Conservation (phyloP, 441 rosid species). For the Erysimum cheiri region DNA sequence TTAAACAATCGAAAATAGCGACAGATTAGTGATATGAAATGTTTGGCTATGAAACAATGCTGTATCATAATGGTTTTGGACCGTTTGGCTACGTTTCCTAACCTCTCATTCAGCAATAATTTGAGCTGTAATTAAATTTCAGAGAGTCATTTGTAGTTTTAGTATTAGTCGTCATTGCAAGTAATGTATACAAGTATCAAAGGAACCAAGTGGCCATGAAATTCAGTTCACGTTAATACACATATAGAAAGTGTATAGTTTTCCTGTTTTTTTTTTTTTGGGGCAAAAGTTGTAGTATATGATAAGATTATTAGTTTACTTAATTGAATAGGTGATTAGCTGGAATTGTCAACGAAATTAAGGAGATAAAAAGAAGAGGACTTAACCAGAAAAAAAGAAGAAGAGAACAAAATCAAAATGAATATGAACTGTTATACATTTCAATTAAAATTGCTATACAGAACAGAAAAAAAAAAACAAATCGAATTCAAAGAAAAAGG, state of each 20-base stretch:
- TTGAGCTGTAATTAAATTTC: neutral
- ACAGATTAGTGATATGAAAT: constrained; percentile 40
- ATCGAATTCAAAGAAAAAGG: constrained; percentile 7
- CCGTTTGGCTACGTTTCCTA: constrained; percentile 18
- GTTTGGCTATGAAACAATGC: constrained; percentile 35
- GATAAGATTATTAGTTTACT: too few species aligned
- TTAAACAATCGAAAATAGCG: constrained; percentile 48
- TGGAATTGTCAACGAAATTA: neutral
- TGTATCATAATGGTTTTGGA: constrained; percentile 14
- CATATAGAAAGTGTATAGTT: too few species aligned
- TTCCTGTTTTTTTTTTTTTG: too few species aligned
- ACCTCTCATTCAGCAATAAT: constrained; percentile 9
- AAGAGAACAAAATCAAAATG: constrained; percentile 33
- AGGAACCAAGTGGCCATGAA: neutral
- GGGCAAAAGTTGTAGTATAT: too few species aligned
- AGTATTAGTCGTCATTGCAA: neutral
- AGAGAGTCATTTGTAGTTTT: neutral
- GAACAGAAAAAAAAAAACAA: neutral
- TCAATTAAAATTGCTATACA: constrained; percentile 2
- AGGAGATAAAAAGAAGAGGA: neutral
- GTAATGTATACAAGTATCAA: constrained; percentile 3
- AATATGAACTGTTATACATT: constrained; percentile 18
- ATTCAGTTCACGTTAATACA: constrained; percentile 6
- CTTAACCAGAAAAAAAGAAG: neutral
- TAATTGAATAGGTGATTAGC: neutral